phyloP scores from a whole-genome alignment of 1,284 basidiomycete species.

The Trichosporon ovoides region DNA sequence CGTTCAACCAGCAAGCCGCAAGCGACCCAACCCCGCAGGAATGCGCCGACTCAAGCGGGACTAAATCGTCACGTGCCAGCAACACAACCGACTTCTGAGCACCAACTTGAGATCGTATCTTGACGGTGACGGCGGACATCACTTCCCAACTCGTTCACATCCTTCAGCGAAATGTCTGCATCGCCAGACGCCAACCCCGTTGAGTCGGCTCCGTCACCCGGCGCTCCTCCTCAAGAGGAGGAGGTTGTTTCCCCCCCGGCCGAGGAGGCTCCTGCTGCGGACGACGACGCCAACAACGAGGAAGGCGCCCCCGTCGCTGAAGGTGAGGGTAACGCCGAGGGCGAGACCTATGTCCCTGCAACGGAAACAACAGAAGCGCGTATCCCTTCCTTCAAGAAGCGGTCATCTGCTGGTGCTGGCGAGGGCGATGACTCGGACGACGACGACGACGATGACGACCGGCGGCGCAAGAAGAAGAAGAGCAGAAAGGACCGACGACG shows the following conservation, averaged over 20 bases:
- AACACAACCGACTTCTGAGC: no score
- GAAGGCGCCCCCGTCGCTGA: slow-evolving; percentile 5
- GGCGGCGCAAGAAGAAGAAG: slow-evolving; percentile 52
- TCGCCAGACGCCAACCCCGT: slow-evolving; percentile 9
- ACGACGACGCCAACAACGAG: not conserved
- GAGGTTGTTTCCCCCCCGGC: no score
- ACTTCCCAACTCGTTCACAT: not conserved
- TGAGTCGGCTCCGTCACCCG: slow-evolving; percentile 2
- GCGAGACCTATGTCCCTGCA: slow-evolving; percentile 63
- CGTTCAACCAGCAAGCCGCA: no score
- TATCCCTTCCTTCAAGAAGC: slow-evolving; percentile 47
- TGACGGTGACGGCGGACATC: no score
- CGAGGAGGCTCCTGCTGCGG: slow-evolving; percentile 51
- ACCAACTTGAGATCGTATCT: no score
- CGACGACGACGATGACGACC: slow-evolving; percentile 51
- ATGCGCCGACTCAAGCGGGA: no score
- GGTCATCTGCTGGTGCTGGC: slow-evolving; percentile 43
- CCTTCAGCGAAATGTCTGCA: slow-evolving; percentile 7
- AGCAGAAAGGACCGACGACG: slow-evolving; percentile 39
- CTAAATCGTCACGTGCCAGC: no score
- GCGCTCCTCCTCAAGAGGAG: slow-evolving; percentile 47
- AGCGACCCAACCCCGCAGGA: no score
- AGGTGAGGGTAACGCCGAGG: slow-evolving; percentile 40
- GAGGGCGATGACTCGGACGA: slow-evolving; percentile 54
- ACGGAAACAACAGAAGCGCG: slow-evolving; percentile 44